Evolutionary conservation across 331 rosid genomes (phyloP), one percentile per base, ranked within the genome.

Genomic region (Phaseolus coccineus): DNA sequence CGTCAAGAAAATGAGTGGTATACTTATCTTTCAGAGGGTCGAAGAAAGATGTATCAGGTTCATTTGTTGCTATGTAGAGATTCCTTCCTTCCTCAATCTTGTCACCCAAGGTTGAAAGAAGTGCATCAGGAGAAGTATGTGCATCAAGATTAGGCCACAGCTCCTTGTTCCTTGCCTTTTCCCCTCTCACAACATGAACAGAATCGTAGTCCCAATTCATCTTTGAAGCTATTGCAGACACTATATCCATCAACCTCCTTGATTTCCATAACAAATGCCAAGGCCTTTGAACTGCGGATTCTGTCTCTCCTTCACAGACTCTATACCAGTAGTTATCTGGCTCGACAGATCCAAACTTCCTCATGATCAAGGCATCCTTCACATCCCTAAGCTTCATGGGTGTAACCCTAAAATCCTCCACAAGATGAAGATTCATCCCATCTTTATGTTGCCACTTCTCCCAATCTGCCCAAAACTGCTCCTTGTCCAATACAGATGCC

Each of bases 241-340:
- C 96, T 80, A 96, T 91, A 69, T 93, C 99, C 98, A 96, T 89
- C 80, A 96, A 80, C 51, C 97, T 84, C 80, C 93, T 96, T 1
- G 99, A 96, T 83, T 96, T 96, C 99, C 99, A 96, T 68, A 96
- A 27, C 89, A 90, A 86, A 90, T 91, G 89, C 99, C 98, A 96
- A 5, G 99, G 98, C 83, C 99, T 90, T 79, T 89, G 97, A 77
- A 93, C 82, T n/a, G 89, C 81, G 0, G 98, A 91, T 83, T 96
- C 98, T 1, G 96, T 90, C 86, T 96, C 98, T 76, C 99, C 97
- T 84, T 96, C 99, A 70, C 99, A 96, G 57, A 93, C 99, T 70
- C 99, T 89, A 59, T 91, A 96, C 98, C 99, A 88, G 73, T 93
- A 93, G 73, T 96, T 96, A 87, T 96, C 98, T 0, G 98, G 98